Conservation (phyloP, 2,329 filamentous ascomycete genomes). For the Ciborinia camelliae region DNA sequence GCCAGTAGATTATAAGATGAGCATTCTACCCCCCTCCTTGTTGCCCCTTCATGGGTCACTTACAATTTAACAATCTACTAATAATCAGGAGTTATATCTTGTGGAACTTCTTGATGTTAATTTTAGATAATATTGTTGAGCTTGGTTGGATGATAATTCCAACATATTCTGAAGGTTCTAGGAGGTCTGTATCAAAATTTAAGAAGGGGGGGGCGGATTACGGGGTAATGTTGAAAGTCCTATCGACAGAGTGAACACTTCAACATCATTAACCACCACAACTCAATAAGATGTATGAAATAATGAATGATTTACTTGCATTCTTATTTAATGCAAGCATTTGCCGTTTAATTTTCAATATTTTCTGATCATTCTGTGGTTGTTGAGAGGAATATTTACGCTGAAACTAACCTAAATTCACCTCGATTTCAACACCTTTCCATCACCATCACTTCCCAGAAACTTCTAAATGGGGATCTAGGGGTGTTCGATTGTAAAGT, state of each 20-base stretch:
- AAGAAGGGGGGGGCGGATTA: not conserved
- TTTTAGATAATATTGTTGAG: fast-evolving
- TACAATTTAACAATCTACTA: not conserved
- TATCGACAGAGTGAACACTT: not conserved
- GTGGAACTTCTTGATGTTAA: not conserved
- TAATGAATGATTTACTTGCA: not conserved
- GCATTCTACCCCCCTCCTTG: not conserved
- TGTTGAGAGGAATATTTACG: not conserved
- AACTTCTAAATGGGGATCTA: fast-evolving
- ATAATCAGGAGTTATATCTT: not conserved
- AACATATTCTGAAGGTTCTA: not conserved
- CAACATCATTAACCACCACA: not conserved
- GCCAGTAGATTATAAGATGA: not conserved
- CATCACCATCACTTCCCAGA: too few species aligned
- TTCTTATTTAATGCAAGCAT: not conserved
- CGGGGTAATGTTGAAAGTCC: not conserved
- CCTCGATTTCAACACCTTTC: not conserved
- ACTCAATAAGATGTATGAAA: fast-evolving
- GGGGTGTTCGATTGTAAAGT: not conserved
- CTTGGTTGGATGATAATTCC: fast-evolving
- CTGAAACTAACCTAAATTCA: not conserved
- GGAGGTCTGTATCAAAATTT: not conserved
- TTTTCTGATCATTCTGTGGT: not conserved
- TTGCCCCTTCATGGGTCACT: not conserved
- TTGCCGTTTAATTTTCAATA: not conserved